Evolutionary conservation across 164 flowering plant species (phyloP), one percentile per base, ranked within the genome.

Genomic region (Nymphaea colorata): DNA sequence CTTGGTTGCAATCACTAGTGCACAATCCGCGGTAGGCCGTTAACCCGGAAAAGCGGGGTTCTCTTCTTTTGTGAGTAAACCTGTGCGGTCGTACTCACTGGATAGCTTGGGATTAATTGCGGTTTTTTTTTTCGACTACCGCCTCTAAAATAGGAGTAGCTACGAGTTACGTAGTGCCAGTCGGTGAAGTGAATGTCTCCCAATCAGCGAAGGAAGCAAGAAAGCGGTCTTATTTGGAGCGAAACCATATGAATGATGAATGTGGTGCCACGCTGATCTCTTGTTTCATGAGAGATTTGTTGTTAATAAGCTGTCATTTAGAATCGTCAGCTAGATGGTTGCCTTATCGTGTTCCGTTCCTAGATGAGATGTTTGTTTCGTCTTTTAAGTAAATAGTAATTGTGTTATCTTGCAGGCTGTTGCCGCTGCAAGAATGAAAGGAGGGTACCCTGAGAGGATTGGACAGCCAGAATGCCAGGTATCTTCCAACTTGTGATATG

Each of bases 401-500:
- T 42, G 12, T 76, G n/a, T 68, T 73, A 25, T 45, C 15, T 77
- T 74, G 18, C 78, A 94, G 99, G 96, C 90, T 68, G 83, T 90
- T 77, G 99, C 88, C 53, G 82, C 92, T 68, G 91, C 93, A 71
- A 81, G 87, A 76, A 87, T 88, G 81, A 94, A 81, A 67, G 98
- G 98, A 59, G 96, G 87, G 64, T 91, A 80, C 74, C 99, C 99
- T 43, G 98, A 91, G 82, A 86, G 98, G 80, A 59, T 83, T 55
- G 98, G 98, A 65, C 97, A 93, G 69, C 98, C 92, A 61, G 99
- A 94, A 81, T 94, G 99, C 67, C 95, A 91, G 98, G 99, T 81
- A 83, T 73, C 36, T 25, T 25, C 36, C 36, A 25, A 25, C 36
- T 25, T 25, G 36, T 25, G 36, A 25, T 25, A 25, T 25, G 36